Conservation (phyloP, 2,329 filamentous ascomycete genomes). For the Myriangium duriaei region DNA sequence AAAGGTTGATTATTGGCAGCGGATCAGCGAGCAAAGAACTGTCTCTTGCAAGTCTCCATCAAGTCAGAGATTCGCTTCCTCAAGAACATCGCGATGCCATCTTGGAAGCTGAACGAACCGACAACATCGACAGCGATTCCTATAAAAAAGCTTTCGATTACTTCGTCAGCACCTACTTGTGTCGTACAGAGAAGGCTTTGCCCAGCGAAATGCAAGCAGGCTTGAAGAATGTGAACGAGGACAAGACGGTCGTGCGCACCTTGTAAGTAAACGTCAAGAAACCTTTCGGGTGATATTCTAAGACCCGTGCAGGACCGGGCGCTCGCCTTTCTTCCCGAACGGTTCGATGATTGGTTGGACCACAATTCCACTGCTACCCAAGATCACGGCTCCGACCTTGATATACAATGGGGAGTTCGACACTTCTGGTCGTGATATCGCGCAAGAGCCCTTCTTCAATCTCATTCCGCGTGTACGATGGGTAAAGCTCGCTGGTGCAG, state of each 20-base stretch:
- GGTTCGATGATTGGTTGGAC: conserved; percentile 20
- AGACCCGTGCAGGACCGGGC: background rate
- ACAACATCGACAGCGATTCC: background rate
- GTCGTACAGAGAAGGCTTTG: background rate
- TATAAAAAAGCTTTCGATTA: background rate
- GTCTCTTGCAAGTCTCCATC: background rate
- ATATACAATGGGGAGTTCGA: conserved; percentile 33
- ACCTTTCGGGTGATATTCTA: background rate
- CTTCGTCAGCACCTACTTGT: background rate
- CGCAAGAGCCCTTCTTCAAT: conserved; percentile 24
- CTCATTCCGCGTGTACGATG: conserved; percentile 28
- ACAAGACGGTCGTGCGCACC: background rate
- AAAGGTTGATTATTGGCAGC: conserved; percentile 24
- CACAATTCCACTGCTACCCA: conserved; percentile 22
- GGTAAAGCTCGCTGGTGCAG: conserved; percentile 24
- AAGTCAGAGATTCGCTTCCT: background rate
- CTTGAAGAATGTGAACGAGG: background rate
- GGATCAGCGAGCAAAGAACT: background rate
- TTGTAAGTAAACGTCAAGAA: background rate
- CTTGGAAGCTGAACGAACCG: background rate
- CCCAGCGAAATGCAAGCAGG: background rate
- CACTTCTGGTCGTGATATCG: conserved; percentile 23
- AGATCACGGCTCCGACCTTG: conserved; percentile 29
- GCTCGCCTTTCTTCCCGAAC: background rate
- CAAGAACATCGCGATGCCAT: background rate